Conservation (phyloP, 331 rosid genomes). For the Acacia pycnantha region DNA sequence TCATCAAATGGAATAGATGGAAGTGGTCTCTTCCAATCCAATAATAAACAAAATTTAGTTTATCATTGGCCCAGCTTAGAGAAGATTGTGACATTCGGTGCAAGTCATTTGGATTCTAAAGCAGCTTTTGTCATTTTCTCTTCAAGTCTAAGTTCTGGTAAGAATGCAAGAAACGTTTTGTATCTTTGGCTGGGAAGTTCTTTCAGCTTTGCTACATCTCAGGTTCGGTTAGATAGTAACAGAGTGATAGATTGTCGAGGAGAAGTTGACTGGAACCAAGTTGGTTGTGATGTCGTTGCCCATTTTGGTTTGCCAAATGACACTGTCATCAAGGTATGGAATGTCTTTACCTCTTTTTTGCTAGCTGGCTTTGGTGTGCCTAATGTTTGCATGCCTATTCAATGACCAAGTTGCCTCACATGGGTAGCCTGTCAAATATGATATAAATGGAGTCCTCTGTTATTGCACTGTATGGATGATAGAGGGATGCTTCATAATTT, state of each 20-base stretch:
- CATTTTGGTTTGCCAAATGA: slow-evolving; percentile 63
- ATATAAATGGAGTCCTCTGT: background rate
- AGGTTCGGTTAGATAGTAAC: slow-evolving; percentile 33
- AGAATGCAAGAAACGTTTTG: slow-evolving; percentile 44
- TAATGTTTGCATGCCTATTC: background rate
- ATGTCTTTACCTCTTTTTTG: slow-evolving; percentile 4
- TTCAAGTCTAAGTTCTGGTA: slow-evolving; percentile 43
- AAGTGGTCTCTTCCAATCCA: slow-evolving; percentile 32
- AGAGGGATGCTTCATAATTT: background rate
- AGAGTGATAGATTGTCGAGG: slow-evolving; percentile 17
- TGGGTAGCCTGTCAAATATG: slow-evolving; percentile 2
- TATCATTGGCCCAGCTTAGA: slow-evolving; percentile 84
- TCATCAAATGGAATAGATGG: slow-evolving; percentile 39
- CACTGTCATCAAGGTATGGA: slow-evolving; percentile 65
- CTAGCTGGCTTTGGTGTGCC: background rate
- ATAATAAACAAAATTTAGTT: slow-evolving; percentile 43
- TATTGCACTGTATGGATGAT: background rate
- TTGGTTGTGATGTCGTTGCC: slow-evolving; percentile 55
- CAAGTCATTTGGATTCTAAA: slow-evolving; percentile 64
- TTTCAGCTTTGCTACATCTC: slow-evolving; percentile 47
- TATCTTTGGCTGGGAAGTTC: slow-evolving; percentile 88
- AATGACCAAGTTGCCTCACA: background rate
- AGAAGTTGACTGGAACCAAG: slow-evolving; percentile 65
- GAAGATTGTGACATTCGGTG: slow-evolving; percentile 51
- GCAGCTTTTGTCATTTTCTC: slow-evolving; percentile 69